These are phyloP conservation scores for Rhytidiadelphus loreus DNA, from an alignment of 225 moss, liverwort and hornwort species.

Conservation along the genomic window DNA sequence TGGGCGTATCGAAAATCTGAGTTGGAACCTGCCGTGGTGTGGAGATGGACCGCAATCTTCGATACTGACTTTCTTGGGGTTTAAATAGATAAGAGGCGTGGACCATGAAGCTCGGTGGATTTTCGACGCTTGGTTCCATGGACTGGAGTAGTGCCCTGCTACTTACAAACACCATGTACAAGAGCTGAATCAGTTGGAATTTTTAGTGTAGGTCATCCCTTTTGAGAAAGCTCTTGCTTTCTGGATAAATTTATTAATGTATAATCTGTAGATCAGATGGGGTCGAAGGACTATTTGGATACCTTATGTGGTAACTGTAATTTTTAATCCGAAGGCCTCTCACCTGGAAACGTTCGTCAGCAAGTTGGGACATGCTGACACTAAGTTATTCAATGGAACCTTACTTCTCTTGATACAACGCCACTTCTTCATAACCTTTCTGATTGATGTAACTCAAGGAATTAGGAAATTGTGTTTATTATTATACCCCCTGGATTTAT, in stretches of 20 bases:
- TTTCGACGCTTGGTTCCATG: not conserved
- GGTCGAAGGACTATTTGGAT: not conserved
- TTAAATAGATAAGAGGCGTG: not conserved
- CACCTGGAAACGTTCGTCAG: not conserved
- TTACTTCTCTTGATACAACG: not conserved
- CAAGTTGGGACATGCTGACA: too few species aligned
- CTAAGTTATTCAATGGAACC: too few species aligned
- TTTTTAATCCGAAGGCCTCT: not conserved
- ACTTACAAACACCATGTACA: conserved; percentile 2
- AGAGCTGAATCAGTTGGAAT: not conserved
- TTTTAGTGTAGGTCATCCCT: not conserved
- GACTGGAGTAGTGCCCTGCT: not conserved
- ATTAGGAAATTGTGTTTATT: not conserved
- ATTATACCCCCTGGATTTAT: too few species aligned
- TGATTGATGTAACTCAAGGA: not conserved
- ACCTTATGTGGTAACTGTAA: conserved; percentile 8
- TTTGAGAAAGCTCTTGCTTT: conserved; percentile 12
- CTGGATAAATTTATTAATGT: conserved; percentile 12
- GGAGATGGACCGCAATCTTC: not conserved
- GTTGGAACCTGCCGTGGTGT: not conserved
- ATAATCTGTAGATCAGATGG: conserved; percentile 6
- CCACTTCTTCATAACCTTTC: too few species aligned
- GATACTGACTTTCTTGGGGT: not conserved
- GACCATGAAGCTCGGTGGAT: not conserved
- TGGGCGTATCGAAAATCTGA: not conserved